A percentile compares a stretch with the other conserved stretches of the same genome.
Evolutionary conservation across 2,329 filamentous ascomycete genomes (phyloP).

Genomic region (Nemania sp.): DNA sequence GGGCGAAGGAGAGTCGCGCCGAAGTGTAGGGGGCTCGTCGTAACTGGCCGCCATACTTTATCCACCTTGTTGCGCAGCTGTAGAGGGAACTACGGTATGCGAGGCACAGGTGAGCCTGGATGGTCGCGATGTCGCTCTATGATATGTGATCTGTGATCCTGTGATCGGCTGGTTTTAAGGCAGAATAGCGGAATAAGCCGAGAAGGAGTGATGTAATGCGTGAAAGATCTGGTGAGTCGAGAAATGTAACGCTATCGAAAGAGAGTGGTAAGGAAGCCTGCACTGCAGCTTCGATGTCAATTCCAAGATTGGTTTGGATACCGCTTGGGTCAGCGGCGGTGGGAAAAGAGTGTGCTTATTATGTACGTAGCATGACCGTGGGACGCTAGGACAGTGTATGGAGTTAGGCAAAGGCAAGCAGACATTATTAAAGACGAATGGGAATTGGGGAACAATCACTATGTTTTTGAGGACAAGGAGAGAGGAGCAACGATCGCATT

Average conservation of each 20-base stretch:
- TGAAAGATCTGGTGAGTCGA: constrained; percentile 4
- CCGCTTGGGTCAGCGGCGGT: background rate
- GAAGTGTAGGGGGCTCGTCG: constrained; percentile 44
- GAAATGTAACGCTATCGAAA: constrained; percentile 16
- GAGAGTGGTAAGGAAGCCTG: constrained; percentile 25
- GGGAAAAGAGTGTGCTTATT: constrained; percentile 13
- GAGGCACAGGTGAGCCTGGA: background rate
- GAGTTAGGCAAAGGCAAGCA: constrained; percentile 17
- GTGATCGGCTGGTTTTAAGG: too few relatives aligned
- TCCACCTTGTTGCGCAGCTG: constrained; percentile 3
- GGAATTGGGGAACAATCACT: constrained; percentile 11
- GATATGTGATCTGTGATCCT: background rate
- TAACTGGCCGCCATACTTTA: constrained; percentile 46
- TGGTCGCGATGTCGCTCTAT: constrained; percentile 4
- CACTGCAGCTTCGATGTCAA: constrained; percentile 31
- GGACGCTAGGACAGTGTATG: constrained; percentile 5
- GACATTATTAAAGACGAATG: constrained; percentile 13
- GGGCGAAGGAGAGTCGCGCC: constrained; percentile 66
- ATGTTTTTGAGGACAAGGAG: constrained; percentile 1
- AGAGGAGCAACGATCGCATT: constrained; percentile 11
- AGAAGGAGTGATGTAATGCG: constrained; percentile 3
- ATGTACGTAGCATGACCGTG: constrained; percentile 19
- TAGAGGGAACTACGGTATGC: background rate
- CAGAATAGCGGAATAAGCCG: background rate
- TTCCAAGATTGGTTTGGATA: constrained; percentile 1